Evolutionary conservation across 345 rosid genomes (phyloP).

Genomic region (Erodium maritimum): DNA sequence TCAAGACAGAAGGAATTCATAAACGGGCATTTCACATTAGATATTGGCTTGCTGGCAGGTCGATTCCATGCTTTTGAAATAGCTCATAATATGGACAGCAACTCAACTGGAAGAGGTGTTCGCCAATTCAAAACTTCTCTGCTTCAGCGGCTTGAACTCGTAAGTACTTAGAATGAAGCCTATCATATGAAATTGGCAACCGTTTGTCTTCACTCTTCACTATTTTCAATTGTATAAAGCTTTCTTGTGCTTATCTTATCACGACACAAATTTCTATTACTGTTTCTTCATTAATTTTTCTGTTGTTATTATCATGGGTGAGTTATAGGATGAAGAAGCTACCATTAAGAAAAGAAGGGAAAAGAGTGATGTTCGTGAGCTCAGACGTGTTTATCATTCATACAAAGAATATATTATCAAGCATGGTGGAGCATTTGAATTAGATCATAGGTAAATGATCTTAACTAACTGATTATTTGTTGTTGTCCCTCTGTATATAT

Average conservation of each 20-base stretch:
- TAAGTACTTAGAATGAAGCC: conserved; percentile 12
- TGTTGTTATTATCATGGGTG: neutral
- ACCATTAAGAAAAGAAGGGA: conserved; percentile 35
- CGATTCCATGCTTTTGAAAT: conserved; percentile 76
- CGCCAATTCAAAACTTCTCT: conserved; percentile 89
- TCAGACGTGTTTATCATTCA: conserved; percentile 59
- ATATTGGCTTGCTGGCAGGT: conserved; percentile 30
- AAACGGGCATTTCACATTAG: neutral
- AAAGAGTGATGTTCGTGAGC: conserved; percentile 57
- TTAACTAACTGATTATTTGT: conserved; percentile 1
- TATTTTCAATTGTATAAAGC: neutral
- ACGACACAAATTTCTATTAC: neutral
- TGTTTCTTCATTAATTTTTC: neutral
- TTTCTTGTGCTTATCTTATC: neutral
- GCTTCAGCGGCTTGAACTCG: conserved; percentile 76
- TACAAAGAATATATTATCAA: conserved; percentile 44
- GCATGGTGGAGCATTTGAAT: conserved; percentile 36
- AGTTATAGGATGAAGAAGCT: conserved; percentile 54
- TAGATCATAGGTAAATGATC: conserved; percentile 34
- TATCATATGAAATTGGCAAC: neutral
- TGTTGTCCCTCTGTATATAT: neutral
- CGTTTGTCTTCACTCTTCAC: neutral
- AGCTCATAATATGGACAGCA: conserved; percentile 64
- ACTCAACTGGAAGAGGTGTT: conserved; percentile 71
- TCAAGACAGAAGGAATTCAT: neutral